phyloP scores from a whole-genome alignment of 2,329 filamentous ascomycete genomes.

The Phoma sp. region DNA sequence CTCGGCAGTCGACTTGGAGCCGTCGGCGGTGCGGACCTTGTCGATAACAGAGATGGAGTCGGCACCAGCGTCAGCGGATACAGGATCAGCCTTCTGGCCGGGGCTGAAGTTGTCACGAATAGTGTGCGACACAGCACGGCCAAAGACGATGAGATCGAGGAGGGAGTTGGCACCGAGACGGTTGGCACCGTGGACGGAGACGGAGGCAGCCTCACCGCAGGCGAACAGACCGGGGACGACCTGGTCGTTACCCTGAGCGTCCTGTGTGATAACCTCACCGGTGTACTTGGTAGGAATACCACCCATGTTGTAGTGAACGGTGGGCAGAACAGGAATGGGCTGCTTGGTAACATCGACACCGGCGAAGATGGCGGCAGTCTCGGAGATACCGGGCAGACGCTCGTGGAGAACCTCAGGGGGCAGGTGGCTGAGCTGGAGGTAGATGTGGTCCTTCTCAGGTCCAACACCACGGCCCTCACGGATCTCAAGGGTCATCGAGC shows the following conservation, averaged over 20 bases:
- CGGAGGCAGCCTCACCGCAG: slow-evolving; percentile 95
- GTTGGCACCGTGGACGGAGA: slow-evolving; percentile 98
- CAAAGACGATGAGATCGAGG: slow-evolving; percentile 95
- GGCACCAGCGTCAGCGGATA: slow-evolving; percentile 84
- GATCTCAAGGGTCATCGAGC: slow-evolving; percentile 98
- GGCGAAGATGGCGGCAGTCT: slow-evolving; percentile 96
- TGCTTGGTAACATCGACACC: slow-evolving; percentile 97
- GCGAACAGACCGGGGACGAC: slow-evolving; percentile 94
- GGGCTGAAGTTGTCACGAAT: slow-evolving; percentile 94
- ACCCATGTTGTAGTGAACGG: slow-evolving; percentile 99
- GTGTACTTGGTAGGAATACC: slow-evolving; percentile 98
- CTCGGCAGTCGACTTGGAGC: slow-evolving; percentile 85
- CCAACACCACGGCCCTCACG: slow-evolving; percentile 96
- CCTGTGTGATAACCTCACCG: slow-evolving; percentile 90
- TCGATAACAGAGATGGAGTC: slow-evolving; percentile 87
- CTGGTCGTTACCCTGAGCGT: slow-evolving; percentile 86
- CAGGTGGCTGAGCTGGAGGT: slow-evolving; percentile 95
- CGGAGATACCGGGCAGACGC: slow-evolving; percentile 96
- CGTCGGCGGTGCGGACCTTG: slow-evolving; percentile 80
- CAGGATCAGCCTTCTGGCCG: slow-evolving; percentile 77
- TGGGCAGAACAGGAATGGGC: slow-evolving; percentile 94
- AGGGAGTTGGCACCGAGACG: slow-evolving; percentile 98
- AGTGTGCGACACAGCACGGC: slow-evolving; percentile 94
- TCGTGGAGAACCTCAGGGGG: slow-evolving; percentile 91
- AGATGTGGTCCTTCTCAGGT: slow-evolving; percentile 97